Conservation (phyloP, 768 basidiomycete species). For the Hirschioporus abietinus region DNA sequence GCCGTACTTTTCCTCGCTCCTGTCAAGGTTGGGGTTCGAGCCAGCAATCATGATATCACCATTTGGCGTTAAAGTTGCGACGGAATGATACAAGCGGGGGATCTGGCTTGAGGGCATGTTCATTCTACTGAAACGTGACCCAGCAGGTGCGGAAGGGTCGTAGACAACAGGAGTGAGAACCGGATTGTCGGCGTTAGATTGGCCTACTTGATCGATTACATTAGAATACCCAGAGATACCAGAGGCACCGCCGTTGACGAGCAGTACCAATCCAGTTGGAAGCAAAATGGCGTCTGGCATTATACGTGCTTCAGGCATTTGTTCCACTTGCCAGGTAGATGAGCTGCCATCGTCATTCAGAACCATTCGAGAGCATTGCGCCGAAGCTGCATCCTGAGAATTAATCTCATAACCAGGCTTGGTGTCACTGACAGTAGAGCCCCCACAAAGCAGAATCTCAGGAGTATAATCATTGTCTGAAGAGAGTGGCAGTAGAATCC, state of each 20-base stretch:
- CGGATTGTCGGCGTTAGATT: conserved; percentile 75
- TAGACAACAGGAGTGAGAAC: conserved; percentile 68
- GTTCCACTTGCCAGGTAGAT: conserved; percentile 67
- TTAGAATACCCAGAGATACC: conserved; percentile 81
- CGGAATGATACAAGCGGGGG: conserved; percentile 78
- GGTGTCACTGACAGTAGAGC: conserved; percentile 59
- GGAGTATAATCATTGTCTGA: conserved; percentile 58
- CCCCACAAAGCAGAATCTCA: conserved; percentile 73
- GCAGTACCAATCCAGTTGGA: conserved; percentile 67
- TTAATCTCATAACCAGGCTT: conserved; percentile 58
- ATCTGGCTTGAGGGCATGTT: conserved; percentile 64
- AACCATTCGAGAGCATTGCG: conserved; percentile 66
- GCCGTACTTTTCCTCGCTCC: conserved; percentile 65
- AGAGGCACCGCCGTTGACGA: conserved; percentile 70
- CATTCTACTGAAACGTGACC: conserved; percentile 50
- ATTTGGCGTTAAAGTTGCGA: conserved; percentile 68
- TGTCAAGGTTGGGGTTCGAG: conserved; percentile 79
- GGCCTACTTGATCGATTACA: conserved; percentile 55
- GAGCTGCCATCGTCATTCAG: conserved; percentile 61
- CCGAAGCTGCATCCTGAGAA: conserved; percentile 66
- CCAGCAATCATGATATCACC: conserved; percentile 76
- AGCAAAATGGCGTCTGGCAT: conserved; percentile 83
- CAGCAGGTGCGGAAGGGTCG: conserved; percentile 45
- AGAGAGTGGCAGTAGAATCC: conserved; percentile 64
- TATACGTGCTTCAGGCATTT: conserved; percentile 66